Percentiles rank a stretch among this genome's conserved stretches.
phyloP scores from a whole-genome alignment of 805 yeast species.

The Scheffersomyces coipomensis region DNA sequence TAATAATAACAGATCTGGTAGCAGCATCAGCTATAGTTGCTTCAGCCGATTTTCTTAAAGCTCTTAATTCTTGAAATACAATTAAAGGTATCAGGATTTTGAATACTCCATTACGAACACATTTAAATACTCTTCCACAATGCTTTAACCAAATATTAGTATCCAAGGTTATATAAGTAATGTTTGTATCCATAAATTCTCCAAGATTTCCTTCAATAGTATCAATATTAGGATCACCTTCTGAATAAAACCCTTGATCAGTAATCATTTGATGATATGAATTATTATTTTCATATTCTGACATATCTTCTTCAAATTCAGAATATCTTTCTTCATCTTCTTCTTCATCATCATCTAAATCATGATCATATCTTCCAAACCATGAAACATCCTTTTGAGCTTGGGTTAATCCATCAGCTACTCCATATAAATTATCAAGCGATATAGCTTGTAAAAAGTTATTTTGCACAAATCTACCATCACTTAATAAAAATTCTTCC shows the following conservation, averaged over 20 bases:
- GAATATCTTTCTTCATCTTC: conserved; percentile 22
- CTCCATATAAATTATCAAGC: conserved; percentile 22
- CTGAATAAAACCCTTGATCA: not conserved
- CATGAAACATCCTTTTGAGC: conserved; percentile 26
- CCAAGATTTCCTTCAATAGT: conserved; percentile 50
- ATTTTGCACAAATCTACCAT: conserved; percentile 41
- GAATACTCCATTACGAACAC: conserved; percentile 58
- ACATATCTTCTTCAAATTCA: conserved; percentile 30
- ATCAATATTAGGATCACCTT: not conserved
- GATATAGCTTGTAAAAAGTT: conserved; percentile 36
- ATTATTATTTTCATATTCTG: not conserved
- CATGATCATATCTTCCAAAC: conserved; percentile 13
- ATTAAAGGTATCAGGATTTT: conserved; percentile 67
- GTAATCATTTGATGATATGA: not conserved
- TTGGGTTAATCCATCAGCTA: conserved; percentile 9
- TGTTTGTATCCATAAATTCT: conserved; percentile 52
- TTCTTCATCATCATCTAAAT: conserved; percentile 13
- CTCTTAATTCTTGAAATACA: conserved; percentile 74
- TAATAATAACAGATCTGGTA: conserved; percentile 72
- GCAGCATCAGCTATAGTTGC: conserved; percentile 77
- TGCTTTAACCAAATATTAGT: conserved; percentile 81
- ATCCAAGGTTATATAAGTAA: conserved; percentile 64
- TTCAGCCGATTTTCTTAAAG: conserved; percentile 68
- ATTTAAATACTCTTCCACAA: conserved; percentile 72
- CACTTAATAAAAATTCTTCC: conserved; percentile 36